Conservation (phyloP, 306 rosid species). For the Prosopis cineraria region DNA sequence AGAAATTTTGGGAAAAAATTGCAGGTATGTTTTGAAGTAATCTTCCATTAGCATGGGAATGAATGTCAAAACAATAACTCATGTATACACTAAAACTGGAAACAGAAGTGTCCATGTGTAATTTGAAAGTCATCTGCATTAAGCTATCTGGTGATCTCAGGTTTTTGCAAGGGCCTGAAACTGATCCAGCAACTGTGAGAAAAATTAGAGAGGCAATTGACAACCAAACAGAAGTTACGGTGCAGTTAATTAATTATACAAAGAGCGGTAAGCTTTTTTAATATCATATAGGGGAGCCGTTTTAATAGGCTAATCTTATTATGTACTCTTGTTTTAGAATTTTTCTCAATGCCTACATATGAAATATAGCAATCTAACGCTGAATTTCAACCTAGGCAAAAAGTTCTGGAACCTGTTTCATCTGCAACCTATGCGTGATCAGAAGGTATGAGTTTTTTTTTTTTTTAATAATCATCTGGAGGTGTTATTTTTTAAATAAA, state of each 20-base stretch:
- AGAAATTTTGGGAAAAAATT: slow-evolving; percentile 96
- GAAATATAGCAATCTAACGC: slow-evolving; percentile 13
- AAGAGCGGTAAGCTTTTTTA: slow-evolving; percentile 64
- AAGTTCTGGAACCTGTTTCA: slow-evolving; percentile 98
- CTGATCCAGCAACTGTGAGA: slow-evolving; percentile 86
- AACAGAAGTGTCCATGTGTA: neutral
- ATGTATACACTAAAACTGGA: neutral
- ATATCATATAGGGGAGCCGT: neutral
- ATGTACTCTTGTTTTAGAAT: neutral
- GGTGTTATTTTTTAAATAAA: slow-evolving; percentile 23
- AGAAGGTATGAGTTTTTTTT: slow-evolving; percentile 58
- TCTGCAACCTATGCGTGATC: slow-evolving; percentile 99
- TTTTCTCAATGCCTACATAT: slow-evolving; percentile 5
- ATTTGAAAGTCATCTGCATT: slow-evolving; percentile 18
- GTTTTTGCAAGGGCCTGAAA: slow-evolving; percentile 97
- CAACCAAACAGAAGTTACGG: slow-evolving; percentile 89
- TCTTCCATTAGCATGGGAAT: neutral
- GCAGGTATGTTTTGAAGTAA: slow-evolving; percentile 64
- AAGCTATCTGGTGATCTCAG: slow-evolving; percentile 48
- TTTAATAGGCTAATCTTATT: slow-evolving; percentile 6
- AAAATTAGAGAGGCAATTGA: slow-evolving; percentile 92
- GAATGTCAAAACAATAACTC: neutral
- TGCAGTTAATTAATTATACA: slow-evolving; percentile 91
- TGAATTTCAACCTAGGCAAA: slow-evolving; percentile 60
- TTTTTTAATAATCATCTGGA: slow-evolving; percentile 1